Conservation (phyloP, 495 filamentous ascomycete genomes). For the Penicillium parvum region DNA sequence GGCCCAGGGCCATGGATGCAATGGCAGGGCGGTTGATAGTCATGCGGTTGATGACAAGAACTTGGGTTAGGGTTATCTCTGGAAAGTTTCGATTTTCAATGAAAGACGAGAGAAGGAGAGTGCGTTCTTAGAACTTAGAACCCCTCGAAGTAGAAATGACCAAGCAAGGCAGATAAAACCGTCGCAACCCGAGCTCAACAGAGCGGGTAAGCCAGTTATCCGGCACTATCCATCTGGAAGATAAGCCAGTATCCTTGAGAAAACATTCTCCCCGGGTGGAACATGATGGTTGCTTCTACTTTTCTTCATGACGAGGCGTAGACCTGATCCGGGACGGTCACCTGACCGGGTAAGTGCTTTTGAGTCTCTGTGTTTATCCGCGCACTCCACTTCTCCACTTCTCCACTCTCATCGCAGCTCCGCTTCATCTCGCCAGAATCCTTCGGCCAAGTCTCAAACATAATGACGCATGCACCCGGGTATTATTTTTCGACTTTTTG, state of each 20-base stretch:
- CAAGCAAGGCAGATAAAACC: too few relatives aligned
- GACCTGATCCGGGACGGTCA: slow-evolving; percentile 1
- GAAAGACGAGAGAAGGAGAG: too few relatives aligned
- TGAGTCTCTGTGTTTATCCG: slow-evolving; percentile 11
- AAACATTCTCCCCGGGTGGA: slow-evolving; percentile 20
- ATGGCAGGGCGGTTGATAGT: slow-evolving; percentile 48
- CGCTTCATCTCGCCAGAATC: not conserved
- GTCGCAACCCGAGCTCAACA: not conserved
- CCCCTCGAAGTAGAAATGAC: too few relatives aligned
- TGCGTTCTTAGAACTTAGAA: too few relatives aligned
- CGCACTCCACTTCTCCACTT: not conserved
- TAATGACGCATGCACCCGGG: not conserved
- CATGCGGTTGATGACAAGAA: slow-evolving; percentile 17
- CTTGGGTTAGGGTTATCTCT: too few relatives aligned
- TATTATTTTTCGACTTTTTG: not conserved
- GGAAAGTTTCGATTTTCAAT: too few relatives aligned
- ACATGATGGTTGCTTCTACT: too few relatives aligned
- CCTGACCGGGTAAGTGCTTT: slow-evolving; percentile 15
- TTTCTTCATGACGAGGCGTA: slow-evolving; percentile 3
- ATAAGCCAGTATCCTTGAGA: slow-evolving; percentile 10
- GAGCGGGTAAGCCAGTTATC: not conserved
- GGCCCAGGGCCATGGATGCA: slow-evolving; percentile 70
- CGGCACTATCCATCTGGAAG: slow-evolving; percentile 1
- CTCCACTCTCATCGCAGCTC: not conserved
- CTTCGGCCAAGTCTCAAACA: not conserved